Percentiles rank a stretch among this genome's conserved stretches.
phyloP scores from a whole-genome alignment of 208 protist genomes.

The Strigomonas galati region DNA sequence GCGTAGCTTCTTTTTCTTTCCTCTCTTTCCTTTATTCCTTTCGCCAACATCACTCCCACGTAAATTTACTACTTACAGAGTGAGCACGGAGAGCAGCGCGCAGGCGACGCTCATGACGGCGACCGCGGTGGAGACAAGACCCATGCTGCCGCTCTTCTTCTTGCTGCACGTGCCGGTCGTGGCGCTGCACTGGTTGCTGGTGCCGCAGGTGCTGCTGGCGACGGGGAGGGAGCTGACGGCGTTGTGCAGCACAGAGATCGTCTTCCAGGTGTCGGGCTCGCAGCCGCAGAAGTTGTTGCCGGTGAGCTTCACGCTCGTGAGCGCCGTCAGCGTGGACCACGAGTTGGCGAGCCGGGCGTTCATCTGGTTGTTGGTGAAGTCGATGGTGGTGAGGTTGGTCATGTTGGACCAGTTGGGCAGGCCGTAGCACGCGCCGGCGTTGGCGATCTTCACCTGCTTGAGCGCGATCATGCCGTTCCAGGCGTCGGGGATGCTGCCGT shows the following conservation, averaged over 20 bases:
- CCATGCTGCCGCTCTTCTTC: too few species aligned
- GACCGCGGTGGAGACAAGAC: too few species aligned
- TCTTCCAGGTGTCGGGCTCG: slow-evolving; percentile 8
- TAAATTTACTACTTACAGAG: too few species aligned
- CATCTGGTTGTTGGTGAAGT: slow-evolving; percentile 21
- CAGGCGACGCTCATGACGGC: too few species aligned
- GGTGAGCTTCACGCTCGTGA: slow-evolving; percentile 10
- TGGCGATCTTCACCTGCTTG: slow-evolving; percentile 14
- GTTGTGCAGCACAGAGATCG: slow-evolving; percentile 10
- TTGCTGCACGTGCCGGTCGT: too few species aligned
- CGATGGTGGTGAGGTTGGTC: slow-evolving; percentile 11
- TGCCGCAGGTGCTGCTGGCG: too few species aligned
- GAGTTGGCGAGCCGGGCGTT: neutral
- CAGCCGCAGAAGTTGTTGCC: slow-evolving; percentile 18
- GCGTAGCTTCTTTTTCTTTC: neutral
- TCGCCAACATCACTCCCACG: too few species aligned
- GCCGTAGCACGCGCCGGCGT: slow-evolving; percentile 17
- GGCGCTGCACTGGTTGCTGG: too few species aligned
- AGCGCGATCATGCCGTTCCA: slow-evolving; percentile 14
- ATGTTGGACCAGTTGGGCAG: slow-evolving; percentile 22
- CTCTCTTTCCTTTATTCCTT: neutral
- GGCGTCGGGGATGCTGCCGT: too few species aligned
- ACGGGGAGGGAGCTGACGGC: too few species aligned
- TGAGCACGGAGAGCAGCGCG: too few species aligned
- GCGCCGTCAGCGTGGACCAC: slow-evolving; percentile 8